phyloP scores from a whole-genome alignment of 768 basidiomycete species.

The Saitozyma podzolica region DNA sequence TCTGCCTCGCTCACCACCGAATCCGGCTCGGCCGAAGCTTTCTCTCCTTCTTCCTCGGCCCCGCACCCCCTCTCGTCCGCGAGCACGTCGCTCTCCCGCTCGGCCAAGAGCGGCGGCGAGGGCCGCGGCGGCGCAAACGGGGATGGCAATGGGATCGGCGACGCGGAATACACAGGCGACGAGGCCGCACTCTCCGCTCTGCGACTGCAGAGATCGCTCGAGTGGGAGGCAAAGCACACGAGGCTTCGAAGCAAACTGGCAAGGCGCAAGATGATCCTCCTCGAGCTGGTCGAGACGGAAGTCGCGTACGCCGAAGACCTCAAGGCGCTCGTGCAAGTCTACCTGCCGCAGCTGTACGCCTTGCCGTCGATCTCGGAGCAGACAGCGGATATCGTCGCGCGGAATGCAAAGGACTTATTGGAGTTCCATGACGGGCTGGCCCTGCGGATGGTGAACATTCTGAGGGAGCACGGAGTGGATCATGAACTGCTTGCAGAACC shows the following conservation, averaged over 20 bases:
- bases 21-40: constrained; percentile 27
- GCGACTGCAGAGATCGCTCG: constrained; percentile 35
- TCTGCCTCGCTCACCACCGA: constrained; percentile 22
- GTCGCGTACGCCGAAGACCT: constrained; percentile 77
- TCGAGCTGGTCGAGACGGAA: constrained; percentile 84
- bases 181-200: constrained; percentile 28
- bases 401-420: constrained; percentile 44
- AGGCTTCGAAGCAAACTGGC: constrained; percentile 30
- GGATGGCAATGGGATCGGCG: background rate
- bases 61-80: constrained; percentile 48
- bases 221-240: constrained; percentile 42
- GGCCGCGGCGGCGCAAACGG: constrained; percentile 35
- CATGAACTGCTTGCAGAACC: constrained; percentile 21
- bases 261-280: constrained; percentile 67
- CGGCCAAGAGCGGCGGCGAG: constrained; percentile 46
- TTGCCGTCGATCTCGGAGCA: constrained; percentile 35
- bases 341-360: constrained; percentile 50
- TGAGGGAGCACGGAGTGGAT: constrained; percentile 45
- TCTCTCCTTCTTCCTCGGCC: constrained; percentile 32
- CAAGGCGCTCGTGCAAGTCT: constrained; percentile 63
- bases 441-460: constrained; percentile 45
- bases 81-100: constrained; percentile 48
- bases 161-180: constrained; percentile 10
- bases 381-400: constrained; percentile 28
- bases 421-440: constrained; percentile 41